A percentile compares a stretch with the other conserved stretches of the same genome.
These are phyloP conservation scores for Fomitopsis betulina DNA, from an alignment of 1,284 basidiomycete species.

Conservation along the genomic window DNA sequence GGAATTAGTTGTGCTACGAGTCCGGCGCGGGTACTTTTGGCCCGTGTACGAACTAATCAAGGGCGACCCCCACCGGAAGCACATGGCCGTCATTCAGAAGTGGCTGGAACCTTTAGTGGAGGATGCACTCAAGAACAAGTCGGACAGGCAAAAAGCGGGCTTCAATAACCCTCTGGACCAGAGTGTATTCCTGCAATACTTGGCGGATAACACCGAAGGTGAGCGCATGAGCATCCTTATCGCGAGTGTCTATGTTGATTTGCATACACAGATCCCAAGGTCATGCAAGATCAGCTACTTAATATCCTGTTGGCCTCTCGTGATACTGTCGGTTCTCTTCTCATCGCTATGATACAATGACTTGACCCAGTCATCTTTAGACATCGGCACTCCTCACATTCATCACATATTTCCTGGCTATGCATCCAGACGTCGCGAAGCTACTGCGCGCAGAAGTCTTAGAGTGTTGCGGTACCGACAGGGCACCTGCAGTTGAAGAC, in stretches of 20 bases:
- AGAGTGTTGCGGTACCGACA: slow-evolving; percentile 42
- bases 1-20: slow-evolving; percentile 48
- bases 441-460: slow-evolving; percentile 60
- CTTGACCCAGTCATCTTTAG: slow-evolving; percentile 23
- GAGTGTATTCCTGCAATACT: slow-evolving; percentile 62
- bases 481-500: slow-evolving; percentile 46
- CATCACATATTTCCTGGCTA: slow-evolving; percentile 60
- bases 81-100: slow-evolving; percentile 46
- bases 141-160: slow-evolving; percentile 33
- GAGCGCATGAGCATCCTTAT: slow-evolving; percentile 1
- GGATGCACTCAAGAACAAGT: slow-evolving; percentile 44
- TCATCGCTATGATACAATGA: not conserved
- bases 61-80: slow-evolving; percentile 48
- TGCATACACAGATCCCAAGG: slow-evolving; percentile 36
- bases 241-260: not conserved
- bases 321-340: slow-evolving; percentile 41
- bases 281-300: slow-evolving; percentile 69
- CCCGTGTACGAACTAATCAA: slow-evolving; percentile 59
- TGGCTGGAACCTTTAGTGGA: slow-evolving; percentile 63
- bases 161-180: slow-evolving; percentile 38
- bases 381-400: slow-evolving; percentile 62
- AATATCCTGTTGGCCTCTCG: slow-evolving; percentile 69
- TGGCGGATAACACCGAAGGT: slow-evolving; percentile 64
- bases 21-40: slow-evolving; percentile 59
- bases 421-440: slow-evolving; percentile 48